These are phyloP conservation scores for Verticillium dahliae DNA, from an alignment of 2,329 filamentous ascomycete species.

Conservation along the genomic window DNA sequence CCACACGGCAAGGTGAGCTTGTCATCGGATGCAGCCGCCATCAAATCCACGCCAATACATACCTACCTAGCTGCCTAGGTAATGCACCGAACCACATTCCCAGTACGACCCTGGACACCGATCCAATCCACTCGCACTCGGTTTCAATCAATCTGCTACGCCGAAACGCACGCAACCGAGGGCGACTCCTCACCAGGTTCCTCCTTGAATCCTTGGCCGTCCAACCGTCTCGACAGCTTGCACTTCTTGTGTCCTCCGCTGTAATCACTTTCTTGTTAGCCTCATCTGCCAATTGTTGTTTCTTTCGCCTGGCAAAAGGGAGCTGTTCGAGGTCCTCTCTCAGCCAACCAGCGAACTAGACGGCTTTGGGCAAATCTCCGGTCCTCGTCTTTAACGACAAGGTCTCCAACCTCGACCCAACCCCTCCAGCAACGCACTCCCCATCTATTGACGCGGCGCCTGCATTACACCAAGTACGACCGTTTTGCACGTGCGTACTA, in stretches of 20 bases:
- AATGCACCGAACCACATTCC: neutral
- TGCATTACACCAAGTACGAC: neutral
- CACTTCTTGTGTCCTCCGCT: neutral
- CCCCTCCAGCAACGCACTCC: neutral
- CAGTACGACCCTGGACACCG: neutral
- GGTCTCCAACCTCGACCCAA: neutral
- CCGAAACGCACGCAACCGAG: neutral
- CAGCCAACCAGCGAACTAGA: neutral
- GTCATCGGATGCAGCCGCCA: neutral
- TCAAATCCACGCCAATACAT: neutral
- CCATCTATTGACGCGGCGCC: neutral
- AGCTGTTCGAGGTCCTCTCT: neutral
- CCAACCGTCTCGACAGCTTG: neutral
- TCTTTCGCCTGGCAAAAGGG: neutral
- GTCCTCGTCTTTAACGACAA: neutral
- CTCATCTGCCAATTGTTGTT: neutral
- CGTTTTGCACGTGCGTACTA: neutral
- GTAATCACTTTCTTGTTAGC: neutral
- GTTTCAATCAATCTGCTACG: neutral
- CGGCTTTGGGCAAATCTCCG: neutral
- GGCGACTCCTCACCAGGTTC: neutral
- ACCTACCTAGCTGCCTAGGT: neutral
- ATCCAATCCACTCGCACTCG: neutral
- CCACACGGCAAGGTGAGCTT: neutral
- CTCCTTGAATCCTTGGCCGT: neutral